Base-by-base conservation (phyloP, 768 basidiomycete species). In the Termitomyces sp. region DNA sequence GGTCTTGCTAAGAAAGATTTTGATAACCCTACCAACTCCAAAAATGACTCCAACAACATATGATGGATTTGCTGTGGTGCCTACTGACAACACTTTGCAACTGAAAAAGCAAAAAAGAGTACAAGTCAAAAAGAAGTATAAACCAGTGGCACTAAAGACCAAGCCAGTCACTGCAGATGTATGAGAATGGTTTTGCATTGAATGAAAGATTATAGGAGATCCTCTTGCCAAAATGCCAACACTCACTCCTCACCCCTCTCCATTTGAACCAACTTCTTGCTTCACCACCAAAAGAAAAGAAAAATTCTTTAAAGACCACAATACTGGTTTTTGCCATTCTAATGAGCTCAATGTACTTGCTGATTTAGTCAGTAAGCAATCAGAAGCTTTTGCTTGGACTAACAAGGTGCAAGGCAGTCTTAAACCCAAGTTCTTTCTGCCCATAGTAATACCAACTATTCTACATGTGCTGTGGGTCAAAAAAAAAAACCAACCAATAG, bases 41-140 rank as follows among this genome's bases (percentile, higher is more conserved):
- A n/a, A n/a, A n/a, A n/a, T n/a, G n/a, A n/a, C n/a, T n/a, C n/a
- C n/a, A n/a, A n/a, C n/a, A n/a, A n/a, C n/a, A n/a, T n/a, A n/a
- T n/a, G n/a, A n/a, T n/a, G n/a, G n/a, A n/a, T n/a, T n/a, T n/a
- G n/a, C n/a, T n/a, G n/a, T n/a, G n/a, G n/a, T n/a, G n/a, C n/a
- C n/a, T n/a, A n/a, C n/a, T n/a, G n/a, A n/a, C n/a, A n/a, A n/a
- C n/a, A 30, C 30, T 30, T 30, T 9, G 10, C 7, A 9, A 8
- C 32, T 9, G 10, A 9, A 1, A 4, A 43, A 24, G 20, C 37
- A 10, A 5, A 36, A 40, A 40, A 51, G 51, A 2, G 44, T 58
- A 14, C 51, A 53, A 9, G 34, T 47, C 3, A 58, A 53, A 44
- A 58, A 58, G n/a, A 58, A 53, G 32, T 58, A 58, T 34, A 58